Conservation (phyloP, 2,329 filamentous ascomycete genomes). For the Erysiphe pisi region DNA sequence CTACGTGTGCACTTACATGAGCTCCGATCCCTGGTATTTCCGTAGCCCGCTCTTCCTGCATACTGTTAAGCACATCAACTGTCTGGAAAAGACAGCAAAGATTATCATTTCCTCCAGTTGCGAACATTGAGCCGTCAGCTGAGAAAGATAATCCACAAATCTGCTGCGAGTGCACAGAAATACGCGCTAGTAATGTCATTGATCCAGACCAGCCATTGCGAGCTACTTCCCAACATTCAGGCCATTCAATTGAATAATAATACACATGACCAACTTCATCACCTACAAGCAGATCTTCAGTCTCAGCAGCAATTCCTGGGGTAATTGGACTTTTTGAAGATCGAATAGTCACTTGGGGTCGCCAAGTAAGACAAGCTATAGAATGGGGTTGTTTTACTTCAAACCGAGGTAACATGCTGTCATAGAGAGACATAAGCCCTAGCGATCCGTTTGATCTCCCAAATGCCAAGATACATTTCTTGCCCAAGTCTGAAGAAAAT, state of each 20-base stretch:
- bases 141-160: slow-evolving; percentile 93
- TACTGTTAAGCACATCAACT: slow-evolving; percentile 30
- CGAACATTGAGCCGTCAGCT: slow-evolving; percentile 61
- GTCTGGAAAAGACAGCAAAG: slow-evolving; percentile 67
- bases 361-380: slow-evolving; percentile 73
- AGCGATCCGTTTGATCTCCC: slow-evolving; percentile 69
- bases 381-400: slow-evolving; percentile 60
- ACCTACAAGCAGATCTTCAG: slow-evolving; percentile 76
- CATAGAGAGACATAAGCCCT: slow-evolving; percentile 65
- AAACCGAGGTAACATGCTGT: slow-evolving; percentile 58
- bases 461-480: slow-evolving; percentile 70
- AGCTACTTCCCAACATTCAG: slow-evolving; percentile 50
- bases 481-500: slow-evolving; percentile 71
- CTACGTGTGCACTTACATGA: slow-evolving; percentile 30
- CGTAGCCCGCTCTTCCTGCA: not conserved
- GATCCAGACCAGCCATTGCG: slow-evolving; percentile 63
- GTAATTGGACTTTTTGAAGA: slow-evolving; percentile 43
- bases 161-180: slow-evolving; percentile 73
- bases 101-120: slow-evolving; percentile 89
- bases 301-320: slow-evolving; percentile 46
- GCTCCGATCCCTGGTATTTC: not conserved
- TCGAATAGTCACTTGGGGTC: slow-evolving; percentile 49
- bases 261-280: slow-evolving; percentile 74
- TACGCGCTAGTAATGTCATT: slow-evolving; percentile 64
- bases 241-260: slow-evolving; percentile 87